A percentile compares a stretch with the other conserved stretches of the same genome.
Evolutionary conservation across 139 green algal genomes (phyloP).

Genomic region (Tetraselmis chui): DNA sequence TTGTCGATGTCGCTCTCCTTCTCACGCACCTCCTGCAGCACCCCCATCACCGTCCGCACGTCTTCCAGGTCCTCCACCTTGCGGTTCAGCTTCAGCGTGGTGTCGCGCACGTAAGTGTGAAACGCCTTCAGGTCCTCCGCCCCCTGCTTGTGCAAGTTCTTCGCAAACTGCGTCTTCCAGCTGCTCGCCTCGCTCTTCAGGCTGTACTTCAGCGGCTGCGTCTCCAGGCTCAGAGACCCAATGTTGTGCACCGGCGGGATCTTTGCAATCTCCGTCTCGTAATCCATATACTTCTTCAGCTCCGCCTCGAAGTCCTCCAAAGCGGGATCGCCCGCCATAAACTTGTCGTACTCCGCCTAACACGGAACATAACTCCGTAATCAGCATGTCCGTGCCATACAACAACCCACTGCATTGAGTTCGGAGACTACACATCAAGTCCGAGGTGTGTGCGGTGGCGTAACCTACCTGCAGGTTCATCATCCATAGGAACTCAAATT

Average conservation of each 20-base stretch:
- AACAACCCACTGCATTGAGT: neutral
- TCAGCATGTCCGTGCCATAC: conserved; percentile 32
- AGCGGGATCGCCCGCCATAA: conserved; percentile 60
- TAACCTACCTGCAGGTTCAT: conserved; percentile 71
- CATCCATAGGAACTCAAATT: conserved; percentile 83
- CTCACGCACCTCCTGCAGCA: conserved; percentile 78
- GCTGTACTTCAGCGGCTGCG: conserved; percentile 73
- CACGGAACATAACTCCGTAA: conserved; percentile 67
- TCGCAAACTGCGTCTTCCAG: conserved; percentile 90
- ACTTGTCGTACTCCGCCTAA: conserved; percentile 81
- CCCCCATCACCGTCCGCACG: conserved; percentile 70
- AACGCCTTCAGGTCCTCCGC: conserved; percentile 73
- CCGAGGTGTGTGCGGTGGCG: too few species aligned
- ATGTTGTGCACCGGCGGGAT: conserved; percentile 76
- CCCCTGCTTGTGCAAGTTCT: conserved; percentile 84
- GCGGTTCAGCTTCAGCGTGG: conserved; percentile 69
- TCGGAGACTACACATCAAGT: too few species aligned
- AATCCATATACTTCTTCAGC: conserved; percentile 50
- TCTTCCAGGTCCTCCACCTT: conserved; percentile 79
- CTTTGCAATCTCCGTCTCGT: conserved; percentile 51
- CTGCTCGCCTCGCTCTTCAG: conserved; percentile 73
- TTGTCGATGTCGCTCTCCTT: conserved; percentile 81
- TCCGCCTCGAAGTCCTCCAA: conserved; percentile 35
- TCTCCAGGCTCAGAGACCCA: conserved; percentile 74
- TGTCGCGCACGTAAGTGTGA: conserved; percentile 80